These are phyloP conservation scores for Senna tora DNA, from an alignment of 306 rosid species.

Conservation along the genomic window DNA sequence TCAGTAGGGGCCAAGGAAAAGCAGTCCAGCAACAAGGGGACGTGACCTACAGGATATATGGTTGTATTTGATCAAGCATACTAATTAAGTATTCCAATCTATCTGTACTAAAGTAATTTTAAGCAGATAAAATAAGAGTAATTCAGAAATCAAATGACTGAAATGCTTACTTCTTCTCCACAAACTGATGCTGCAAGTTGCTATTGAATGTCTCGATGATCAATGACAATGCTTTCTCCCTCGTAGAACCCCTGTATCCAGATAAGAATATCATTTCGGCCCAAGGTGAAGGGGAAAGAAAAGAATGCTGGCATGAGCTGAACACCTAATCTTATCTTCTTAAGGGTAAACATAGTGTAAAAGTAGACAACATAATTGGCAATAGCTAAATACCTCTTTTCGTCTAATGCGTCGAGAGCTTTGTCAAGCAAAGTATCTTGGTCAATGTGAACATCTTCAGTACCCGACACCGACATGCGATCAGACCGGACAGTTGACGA, in stretches of 20 bases:
- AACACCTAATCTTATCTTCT: background rate
- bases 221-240: conserved; percentile 65
- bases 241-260: conserved; percentile 68
- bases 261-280: background rate
- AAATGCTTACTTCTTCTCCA: conserved; percentile 73
- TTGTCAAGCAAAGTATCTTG: conserved; percentile 69
- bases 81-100: background rate
- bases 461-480: conserved; percentile 49
- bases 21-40: background rate
- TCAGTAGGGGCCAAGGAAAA: conserved; percentile 5
- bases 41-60: conserved; percentile 2
- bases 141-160: background rate
- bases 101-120: background rate
- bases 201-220: conserved; percentile 59
- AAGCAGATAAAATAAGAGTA: background rate
- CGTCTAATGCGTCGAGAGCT: conserved; percentile 77
- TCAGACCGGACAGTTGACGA: conserved; percentile 74
- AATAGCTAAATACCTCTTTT: conserved; percentile 61
- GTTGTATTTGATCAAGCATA: background rate
- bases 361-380: background rate
- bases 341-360: background rate
- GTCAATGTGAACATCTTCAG: conserved; percentile 61
- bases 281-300: background rate
- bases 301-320: conserved; percentile 3
- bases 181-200: conserved; percentile 65